Evolutionary conservation across 2,329 filamentous ascomycete genomes (phyloP), one percentile per base, ranked within the genome.

Genomic region (Nothomitra cinnamomea): DNA sequence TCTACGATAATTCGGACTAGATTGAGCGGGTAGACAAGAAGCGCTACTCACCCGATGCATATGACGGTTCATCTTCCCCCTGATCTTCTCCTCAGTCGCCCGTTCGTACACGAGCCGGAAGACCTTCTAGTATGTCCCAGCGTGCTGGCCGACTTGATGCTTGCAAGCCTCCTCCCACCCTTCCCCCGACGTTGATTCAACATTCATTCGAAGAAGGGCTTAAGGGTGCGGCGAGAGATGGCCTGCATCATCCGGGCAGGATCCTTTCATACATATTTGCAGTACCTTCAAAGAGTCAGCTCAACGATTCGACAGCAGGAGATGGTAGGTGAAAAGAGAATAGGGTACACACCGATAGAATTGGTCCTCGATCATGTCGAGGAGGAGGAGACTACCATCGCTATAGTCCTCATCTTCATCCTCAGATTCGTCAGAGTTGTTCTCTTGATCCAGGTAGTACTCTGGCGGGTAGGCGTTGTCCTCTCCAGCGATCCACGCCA

Each of bases 61-160:
- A 40, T 57, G 57, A 17, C 40, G 12, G 48, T 60, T 32, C 15
- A 60, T n/a, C 53, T 58, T 61, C 2, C 55, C 41, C 7, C 52
- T 17, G 41, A 51, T 60, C 17, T 55, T 57, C 51, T 54, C 56
- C 4, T 22, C 42, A 13, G 42, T 45, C 42, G 42, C 42, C 15
- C 6, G 35, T 58, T 63, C 49, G 41, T 59, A 61, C 19, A 62
- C 56, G 10, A 63, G 58, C 45, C 58, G 55, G 51, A 62, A 64
- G 32, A 59, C 55, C 51, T 65, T 64, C 59, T 53, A 64, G 43
- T 59, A 60, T 58, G 55, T 64, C 42, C 56, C 55, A 65, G 56
- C 2, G 58, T 35, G 25, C 15, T 17, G 2, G 35, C 12, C 24
- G 35, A 35, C 43, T 57, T 56, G 15, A 49, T 57, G 4, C 56